Evolutionary conservation across 306 rosid genomes (phyloP).

Genomic region (Cyamopsis tetragonoloba): DNA sequence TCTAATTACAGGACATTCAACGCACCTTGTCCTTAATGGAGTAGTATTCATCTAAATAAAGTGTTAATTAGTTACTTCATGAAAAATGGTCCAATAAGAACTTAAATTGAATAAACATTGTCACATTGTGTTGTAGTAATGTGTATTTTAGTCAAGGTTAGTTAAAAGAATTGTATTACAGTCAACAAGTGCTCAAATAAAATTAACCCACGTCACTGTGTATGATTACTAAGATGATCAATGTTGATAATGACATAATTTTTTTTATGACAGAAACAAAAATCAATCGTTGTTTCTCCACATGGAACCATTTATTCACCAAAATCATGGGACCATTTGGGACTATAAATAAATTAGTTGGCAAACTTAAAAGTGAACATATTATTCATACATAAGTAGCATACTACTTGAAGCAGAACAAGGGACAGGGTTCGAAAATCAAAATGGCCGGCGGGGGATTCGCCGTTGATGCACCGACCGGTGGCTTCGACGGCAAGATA

Average conservation of each 20-base stretch:
- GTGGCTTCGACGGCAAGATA: slow-evolving; percentile 36
- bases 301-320: too few relatives aligned
- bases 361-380: too few relatives aligned
- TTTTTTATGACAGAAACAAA: not conserved
- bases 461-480: slow-evolving; percentile 26
- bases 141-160: not conserved
- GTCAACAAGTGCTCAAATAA: not conserved
- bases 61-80: too few relatives aligned
- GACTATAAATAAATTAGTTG: too few relatives aligned
- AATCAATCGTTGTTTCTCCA: not conserved
- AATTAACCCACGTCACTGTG: not conserved
- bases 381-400: not conserved
- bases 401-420: not conserved
- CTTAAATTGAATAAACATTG: too few relatives aligned
- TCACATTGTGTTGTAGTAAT: too few relatives aligned
- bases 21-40: too few relatives aligned
- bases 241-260: not conserved
- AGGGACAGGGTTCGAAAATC: not conserved
- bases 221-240: not conserved
- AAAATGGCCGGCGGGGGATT: slow-evolving; percentile 58
- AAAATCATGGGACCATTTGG: too few relatives aligned
- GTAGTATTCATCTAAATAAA: too few relatives aligned
- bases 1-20: too few relatives aligned
- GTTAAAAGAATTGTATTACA: not conserved
- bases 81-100: too few relatives aligned